These are phyloP conservation scores for Talaromyces piceae DNA, from an alignment of 2,329 filamentous ascomycete species.

Conservation along the genomic window DNA sequence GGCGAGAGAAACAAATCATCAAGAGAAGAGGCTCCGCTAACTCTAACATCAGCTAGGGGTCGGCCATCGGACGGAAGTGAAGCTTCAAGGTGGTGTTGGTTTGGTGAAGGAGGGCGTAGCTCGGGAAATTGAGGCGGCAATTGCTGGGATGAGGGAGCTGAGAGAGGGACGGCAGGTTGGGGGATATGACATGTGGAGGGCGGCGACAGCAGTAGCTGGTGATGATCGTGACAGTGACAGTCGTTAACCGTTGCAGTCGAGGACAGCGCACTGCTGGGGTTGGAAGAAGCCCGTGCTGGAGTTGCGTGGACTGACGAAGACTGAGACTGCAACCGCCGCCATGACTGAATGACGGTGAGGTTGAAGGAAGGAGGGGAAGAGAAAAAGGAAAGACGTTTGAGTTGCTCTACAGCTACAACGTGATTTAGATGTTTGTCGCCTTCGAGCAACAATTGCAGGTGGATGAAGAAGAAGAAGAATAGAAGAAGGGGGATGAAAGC, in stretches of 20 bases:
- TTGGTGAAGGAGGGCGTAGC: neutral
- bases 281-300: neutral
- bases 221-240: neutral
- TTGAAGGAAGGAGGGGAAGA: neutral
- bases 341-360: conserved; percentile 1
- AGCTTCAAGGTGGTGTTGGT: neutral
- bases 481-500: neutral
- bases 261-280: neutral
- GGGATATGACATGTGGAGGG: neutral
- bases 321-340: neutral
- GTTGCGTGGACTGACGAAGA: neutral
- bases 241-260: neutral
- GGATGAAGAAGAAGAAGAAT: neutral
- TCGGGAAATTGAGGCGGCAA: neutral
- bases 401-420: neutral
- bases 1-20: neutral
- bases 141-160: neutral
- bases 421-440: neutral
- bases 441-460: neutral
- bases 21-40: neutral
- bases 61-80: neutral
- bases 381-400: neutral
- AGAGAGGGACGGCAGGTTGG: neutral
- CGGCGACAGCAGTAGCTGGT: neutral
- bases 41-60: neutral